These are phyloP conservation scores for Trichoderma guizhouense DNA, from an alignment of 2,329 filamentous ascomycete species.

Conservation along the genomic window DNA sequence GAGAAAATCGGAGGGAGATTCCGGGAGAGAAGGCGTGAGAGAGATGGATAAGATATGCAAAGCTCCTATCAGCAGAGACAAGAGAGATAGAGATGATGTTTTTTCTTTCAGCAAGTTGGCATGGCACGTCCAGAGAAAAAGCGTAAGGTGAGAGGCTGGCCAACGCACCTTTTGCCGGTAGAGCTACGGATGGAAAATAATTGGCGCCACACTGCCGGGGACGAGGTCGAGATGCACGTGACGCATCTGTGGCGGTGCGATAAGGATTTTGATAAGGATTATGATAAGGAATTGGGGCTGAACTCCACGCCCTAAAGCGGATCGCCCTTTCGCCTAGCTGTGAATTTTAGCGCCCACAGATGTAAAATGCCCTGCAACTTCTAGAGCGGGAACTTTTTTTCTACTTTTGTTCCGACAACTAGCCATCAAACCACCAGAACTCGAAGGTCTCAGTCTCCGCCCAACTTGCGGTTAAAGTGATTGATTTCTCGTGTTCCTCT, in stretches of 20 bases:
- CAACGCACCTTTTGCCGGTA: conserved; percentile 9
- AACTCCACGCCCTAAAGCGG: conserved; percentile 24
- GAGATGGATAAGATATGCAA: background rate
- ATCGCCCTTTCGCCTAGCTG: conserved; percentile 25
- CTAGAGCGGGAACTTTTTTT: conserved; percentile 28
- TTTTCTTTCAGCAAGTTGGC: background rate
- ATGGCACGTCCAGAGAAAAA: conserved; percentile 10
- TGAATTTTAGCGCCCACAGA: conserved; percentile 34
- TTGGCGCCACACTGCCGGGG: background rate
- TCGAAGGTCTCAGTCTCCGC: conserved; percentile 99
- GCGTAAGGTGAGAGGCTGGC: conserved; percentile 9
- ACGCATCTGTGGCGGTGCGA: conserved; percentile 5
- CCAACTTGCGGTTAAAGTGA: conserved; percentile 98
- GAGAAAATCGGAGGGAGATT: background rate
- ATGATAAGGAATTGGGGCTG: background rate
- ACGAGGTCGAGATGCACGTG: conserved; percentile 5
- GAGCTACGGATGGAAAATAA: conserved; percentile 12
- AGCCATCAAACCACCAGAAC: conserved; percentile 54
- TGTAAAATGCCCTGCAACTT: conserved; percentile 29
- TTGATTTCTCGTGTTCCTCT: conserved; percentile 87
- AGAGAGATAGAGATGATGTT: background rate
- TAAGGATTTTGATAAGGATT: background rate
- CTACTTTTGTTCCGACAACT: conserved; percentile 25
- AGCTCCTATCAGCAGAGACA: background rate
- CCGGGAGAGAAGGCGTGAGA: background rate